Percentiles rank a stretch among this genome's conserved stretches.
phyloP scores from a whole-genome alignment of 106 monocot genomes.

The Vanilla planifolia region DNA sequence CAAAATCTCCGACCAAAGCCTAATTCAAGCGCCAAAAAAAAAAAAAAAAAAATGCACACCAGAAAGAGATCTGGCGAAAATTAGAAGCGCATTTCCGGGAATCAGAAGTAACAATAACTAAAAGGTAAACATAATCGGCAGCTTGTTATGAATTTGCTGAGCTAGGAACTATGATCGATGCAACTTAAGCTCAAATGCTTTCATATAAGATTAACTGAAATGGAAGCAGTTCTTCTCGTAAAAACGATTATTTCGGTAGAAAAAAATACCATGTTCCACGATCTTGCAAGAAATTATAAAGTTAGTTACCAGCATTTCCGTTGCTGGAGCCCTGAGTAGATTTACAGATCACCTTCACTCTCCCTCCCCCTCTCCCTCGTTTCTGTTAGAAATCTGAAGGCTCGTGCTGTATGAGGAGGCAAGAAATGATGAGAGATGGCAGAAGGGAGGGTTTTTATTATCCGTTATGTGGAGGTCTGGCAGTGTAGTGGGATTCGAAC shows the following conservation, averaged over 20 bases:
- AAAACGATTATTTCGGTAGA: neutral
- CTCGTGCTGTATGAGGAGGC: neutral
- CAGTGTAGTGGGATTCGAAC: neutral
- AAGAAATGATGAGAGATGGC: neutral
- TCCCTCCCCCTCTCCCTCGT: neutral
- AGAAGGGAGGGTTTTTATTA: neutral
- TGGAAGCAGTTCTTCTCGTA: neutral
- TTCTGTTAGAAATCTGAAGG: neutral
- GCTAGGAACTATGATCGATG: neutral
- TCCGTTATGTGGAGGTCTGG: neutral
- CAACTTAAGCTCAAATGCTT: neutral
- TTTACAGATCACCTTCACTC: neutral
- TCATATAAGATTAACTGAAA: neutral
- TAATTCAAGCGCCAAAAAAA: no score
- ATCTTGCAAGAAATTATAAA: neutral
- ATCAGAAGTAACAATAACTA: neutral
- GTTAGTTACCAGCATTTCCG: conserved; percentile 6
- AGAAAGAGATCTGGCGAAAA: neutral
- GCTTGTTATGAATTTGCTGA: neutral
- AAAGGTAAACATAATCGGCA: neutral
- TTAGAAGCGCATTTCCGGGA: neutral
- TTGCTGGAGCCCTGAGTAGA: neutral
- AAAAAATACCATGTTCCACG: neutral
- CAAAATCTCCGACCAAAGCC: no score
- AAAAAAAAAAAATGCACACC: neutral